phyloP scores from a whole-genome alignment of 306 rosid genomes.

The Cicer yamashitae region DNA sequence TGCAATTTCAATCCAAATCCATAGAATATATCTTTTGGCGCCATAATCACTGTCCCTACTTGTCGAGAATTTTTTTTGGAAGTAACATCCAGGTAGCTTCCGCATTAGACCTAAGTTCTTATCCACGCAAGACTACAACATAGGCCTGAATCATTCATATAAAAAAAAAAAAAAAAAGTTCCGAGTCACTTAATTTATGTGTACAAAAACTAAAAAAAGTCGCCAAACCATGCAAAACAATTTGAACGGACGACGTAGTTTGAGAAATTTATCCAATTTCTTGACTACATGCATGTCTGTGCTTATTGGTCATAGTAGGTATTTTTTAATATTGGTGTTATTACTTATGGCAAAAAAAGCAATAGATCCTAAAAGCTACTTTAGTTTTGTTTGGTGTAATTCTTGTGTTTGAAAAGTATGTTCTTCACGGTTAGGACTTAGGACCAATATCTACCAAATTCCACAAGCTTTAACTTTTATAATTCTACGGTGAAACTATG shows the following conservation, averaged over 20 bases:
- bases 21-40: not conserved
- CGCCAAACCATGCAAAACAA: slow-evolving; percentile 4
- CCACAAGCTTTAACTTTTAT: too few species aligned
- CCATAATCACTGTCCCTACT: not conserved
- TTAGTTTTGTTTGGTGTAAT: too few species aligned
- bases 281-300: slow-evolving; percentile 5
- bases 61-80: not conserved
- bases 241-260: not conserved
- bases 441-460: too few species aligned
- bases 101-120: slow-evolving; percentile 19
- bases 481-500: too few species aligned
- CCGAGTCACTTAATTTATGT: too few species aligned
- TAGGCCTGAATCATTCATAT: slow-evolving; percentile 25
- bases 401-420: too few species aligned
- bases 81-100: slow-evolving; percentile 58
- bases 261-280: slow-evolving; percentile 22
- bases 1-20: slow-evolving; percentile 12
- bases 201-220: not conserved
- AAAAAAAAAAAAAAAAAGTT: too few species aligned
- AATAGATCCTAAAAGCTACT: not conserved
- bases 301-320: too few species aligned
- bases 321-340: too few species aligned
- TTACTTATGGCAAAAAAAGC: not conserved
- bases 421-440: too few species aligned
- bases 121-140: slow-evolving; percentile 6